phyloP scores from a whole-genome alignment of 2,329 filamentous ascomycete species.

The Ascosphaera pollenicola region DNA sequence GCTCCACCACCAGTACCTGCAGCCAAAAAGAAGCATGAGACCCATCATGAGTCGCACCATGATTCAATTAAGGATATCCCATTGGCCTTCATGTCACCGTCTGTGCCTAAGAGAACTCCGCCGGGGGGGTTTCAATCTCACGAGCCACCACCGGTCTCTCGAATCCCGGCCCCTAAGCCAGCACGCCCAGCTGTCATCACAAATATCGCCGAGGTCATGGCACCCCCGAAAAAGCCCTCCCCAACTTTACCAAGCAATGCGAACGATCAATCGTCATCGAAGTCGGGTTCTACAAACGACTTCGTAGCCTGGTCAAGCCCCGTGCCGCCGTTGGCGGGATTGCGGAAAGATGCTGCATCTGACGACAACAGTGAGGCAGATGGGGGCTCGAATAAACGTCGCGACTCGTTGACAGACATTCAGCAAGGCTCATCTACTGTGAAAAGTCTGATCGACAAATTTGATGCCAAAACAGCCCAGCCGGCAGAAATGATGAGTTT shows the following conservation, averaged over 20 bases:
- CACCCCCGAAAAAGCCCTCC: not conserved
- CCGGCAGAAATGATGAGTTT: slow-evolving; percentile 17
- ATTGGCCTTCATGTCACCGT: not conserved
- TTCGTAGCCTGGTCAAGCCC: not conserved
- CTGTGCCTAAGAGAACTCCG: not conserved
- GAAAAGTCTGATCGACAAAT: not conserved
- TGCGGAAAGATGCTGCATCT: not conserved
- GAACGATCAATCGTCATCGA: not conserved
- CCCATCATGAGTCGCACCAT: not conserved
- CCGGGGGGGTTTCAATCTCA: not conserved
- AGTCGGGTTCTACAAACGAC: not conserved
- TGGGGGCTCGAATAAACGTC: not conserved
- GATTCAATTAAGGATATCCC: not conserved
- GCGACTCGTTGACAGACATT: not conserved
- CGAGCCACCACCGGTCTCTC: not conserved
- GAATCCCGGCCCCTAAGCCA: not conserved
- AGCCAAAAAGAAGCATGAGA: not conserved
- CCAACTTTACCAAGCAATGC: too few species aligned
- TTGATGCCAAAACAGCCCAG: not conserved
- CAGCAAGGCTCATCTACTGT: not conserved
- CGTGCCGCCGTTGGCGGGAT: not conserved
- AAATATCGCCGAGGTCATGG: not conserved
- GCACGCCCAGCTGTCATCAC: not conserved
- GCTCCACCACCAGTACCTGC: not conserved
- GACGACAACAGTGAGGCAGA: not conserved